Evolutionary conservation across 2,329 filamentous ascomycete genomes (phyloP), one percentile per base, ranked within the genome.

Genomic region (Thielaviopsis ethacetica): DNA sequence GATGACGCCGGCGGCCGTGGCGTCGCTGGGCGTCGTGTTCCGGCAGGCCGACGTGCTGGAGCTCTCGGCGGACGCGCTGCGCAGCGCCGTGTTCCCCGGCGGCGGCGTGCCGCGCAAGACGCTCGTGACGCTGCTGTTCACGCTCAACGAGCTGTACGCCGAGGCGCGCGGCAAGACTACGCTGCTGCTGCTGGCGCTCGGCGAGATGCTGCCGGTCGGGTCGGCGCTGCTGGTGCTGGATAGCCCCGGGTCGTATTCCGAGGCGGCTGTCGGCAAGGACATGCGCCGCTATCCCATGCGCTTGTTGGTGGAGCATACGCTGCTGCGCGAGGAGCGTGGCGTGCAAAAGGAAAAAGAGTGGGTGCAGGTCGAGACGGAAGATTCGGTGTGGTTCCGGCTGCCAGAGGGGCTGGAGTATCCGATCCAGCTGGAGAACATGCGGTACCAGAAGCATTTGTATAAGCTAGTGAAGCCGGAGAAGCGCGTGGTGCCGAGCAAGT

Each of bases 161-260:
- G 88, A 84, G 1, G 81, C 90, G 24, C 75, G 83, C 54, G 76
- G 83, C 2, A 81, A 83, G 64, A 89, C 91, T 0, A 95, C 91
- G 0, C 74, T 75, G 3, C 84, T 97, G 63, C 75, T 98, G 0
- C 76, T 89, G 3, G 74, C 74, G 0, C 72, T 96, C 19, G 88
- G 86, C 0, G 73, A 79, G 1, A 64, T 72, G 0, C 68, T 86
- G 2, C 71, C 75, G 0, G 61, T 73, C 0, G 84, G 82, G 0
- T 81, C 88, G 1, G 69, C 91, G 47, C 73, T 97, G 1, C 78
- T 97, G 0, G 87, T 97, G 2, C 84, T 96, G 3, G 91, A 98
- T 69, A 95, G 89, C 65, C 89, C 93, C 0, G 93, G 93, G 0
- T 94, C 86, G 70, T 97, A 97, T 70, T 93, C 91, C 0, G 88